Conservation (phyloP, 139 green algal genomes). For the Picochlorum sp. region DNA sequence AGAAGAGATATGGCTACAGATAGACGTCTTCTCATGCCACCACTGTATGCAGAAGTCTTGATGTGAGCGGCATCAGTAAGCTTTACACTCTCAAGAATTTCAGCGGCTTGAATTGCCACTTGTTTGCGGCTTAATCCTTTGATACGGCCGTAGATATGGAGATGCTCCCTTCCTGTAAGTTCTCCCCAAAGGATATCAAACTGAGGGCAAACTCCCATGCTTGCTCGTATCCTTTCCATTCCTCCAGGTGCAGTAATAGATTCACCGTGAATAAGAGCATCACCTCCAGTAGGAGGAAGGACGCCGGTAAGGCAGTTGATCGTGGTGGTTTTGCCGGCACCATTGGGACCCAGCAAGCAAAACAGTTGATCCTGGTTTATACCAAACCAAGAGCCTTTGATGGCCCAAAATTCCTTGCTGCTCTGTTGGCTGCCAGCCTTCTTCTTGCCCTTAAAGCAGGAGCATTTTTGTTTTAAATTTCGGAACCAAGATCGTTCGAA, state of each 20-base stretch:
- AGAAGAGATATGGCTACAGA: constrained; percentile 83
- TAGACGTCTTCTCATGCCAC: constrained; percentile 77
- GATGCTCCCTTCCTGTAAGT: constrained; percentile 82
- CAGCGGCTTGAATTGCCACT: neutral
- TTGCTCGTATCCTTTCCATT: constrained; percentile 52
- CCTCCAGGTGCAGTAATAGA: constrained; percentile 45
- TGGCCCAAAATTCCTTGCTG: constrained; percentile 55
- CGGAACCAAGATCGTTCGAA: constrained; percentile 13
- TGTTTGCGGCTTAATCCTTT: constrained; percentile 39
- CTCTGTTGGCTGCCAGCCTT: too few species aligned
- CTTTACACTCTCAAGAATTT: constrained; percentile 34
- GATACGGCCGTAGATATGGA: constrained; percentile 75
- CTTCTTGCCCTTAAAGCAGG: neutral
- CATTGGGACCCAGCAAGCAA: constrained; percentile 68
- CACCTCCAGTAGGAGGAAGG: constrained; percentile 46
- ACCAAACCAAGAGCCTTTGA: constrained; percentile 68
- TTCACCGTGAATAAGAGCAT: constrained; percentile 68
- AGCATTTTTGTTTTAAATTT: neutral
- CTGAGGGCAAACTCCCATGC: constrained; percentile 87
- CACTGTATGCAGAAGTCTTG: constrained; percentile 43
- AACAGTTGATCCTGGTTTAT: constrained; percentile 69
- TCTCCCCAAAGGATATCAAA: constrained; percentile 92
- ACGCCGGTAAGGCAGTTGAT: constrained; percentile 77
- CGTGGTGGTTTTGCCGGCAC: constrained; percentile 72
- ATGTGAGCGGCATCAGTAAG: constrained; percentile 25